A percentile compares a stretch with the other conserved stretches of the same genome.
Conservation (phyloP, 331 rosid genomes). For the Pyrus hybrid region DNA sequence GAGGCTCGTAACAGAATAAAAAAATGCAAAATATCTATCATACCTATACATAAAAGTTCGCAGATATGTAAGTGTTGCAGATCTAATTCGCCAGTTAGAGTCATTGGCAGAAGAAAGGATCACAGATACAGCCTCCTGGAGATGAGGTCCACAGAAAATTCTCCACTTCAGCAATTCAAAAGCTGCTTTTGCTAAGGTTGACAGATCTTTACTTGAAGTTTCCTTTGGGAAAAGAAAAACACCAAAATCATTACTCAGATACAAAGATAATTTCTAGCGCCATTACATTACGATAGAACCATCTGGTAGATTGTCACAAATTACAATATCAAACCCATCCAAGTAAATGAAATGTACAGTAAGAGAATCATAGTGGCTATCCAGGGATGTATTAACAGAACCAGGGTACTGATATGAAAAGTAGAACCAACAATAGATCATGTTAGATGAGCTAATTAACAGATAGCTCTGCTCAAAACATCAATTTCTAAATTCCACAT, state of each 20-base stretch:
- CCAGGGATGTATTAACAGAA: background rate
- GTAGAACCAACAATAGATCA: background rate
- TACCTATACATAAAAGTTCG: slow-evolving; percentile 97
- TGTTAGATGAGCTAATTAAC: background rate
- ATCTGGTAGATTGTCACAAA: background rate
- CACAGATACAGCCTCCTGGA: slow-evolving; percentile 66
- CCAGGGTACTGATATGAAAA: background rate
- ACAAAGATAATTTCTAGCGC: slow-evolving; percentile 1
- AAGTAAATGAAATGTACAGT: background rate
- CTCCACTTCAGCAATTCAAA: slow-evolving; percentile 94
- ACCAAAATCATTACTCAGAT: slow-evolving; percentile 21
- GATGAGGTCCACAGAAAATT: slow-evolving; percentile 77
- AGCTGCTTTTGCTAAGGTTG: slow-evolving; percentile 83
- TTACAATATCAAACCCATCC: background rate
- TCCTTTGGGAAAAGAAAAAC: slow-evolving; percentile 50
- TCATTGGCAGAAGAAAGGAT: slow-evolving; percentile 84
- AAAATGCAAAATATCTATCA: slow-evolving; percentile 13
- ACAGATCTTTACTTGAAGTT: slow-evolving; percentile 94
- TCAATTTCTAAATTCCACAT: background rate
- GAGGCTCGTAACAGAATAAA: background rate
- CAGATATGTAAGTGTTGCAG: slow-evolving; percentile 86
- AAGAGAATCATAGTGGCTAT: background rate
- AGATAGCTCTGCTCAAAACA: background rate
- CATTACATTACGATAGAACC: background rate
- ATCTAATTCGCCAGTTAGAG: slow-evolving; percentile 91